Evolutionary conservation across 2,329 filamentous ascomycete species (phyloP), one percentile per base, ranked within the genome.

Genomic region (Stagonosporopsis rhizophila): DNA sequence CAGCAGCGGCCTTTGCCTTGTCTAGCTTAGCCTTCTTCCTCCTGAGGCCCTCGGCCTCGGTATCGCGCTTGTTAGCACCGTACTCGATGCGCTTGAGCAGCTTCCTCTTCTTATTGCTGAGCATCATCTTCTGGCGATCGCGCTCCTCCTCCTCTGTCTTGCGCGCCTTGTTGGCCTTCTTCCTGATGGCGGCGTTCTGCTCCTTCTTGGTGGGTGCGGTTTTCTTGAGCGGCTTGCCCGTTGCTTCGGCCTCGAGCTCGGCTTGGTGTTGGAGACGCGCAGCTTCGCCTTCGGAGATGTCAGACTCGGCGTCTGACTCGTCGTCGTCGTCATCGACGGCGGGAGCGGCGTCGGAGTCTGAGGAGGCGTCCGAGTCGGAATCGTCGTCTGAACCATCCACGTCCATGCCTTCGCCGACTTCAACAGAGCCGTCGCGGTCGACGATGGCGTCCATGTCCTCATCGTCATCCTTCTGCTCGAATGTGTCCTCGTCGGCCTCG

Each of bases 31-130:
- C 90, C 78, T 91, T 87, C 89, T 99, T 99, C 54, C 84, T 85
- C 67, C 93, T 85, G 75, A 99, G 80, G 79, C 89, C 90, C 81
- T 94, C 89, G 44, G 94, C 91, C 80, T 96, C 92, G 23, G 87
- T 89, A 66, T 94, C 94, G 82, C 92, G 91, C 84, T 95, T 93
- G 80, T 89, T 93, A 79, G 97, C 96, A 60, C 88, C 92, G 79
- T 96, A 96, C 73, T 92, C 84, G 91, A 99, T 99, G 82, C 97
- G 95, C 82, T 98, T 95, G 66, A 94, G 89, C 71, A 97, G 81
- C 87, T 97, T 97, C 71, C 95, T 85, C 87, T 98, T 99, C 86
- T 96, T 95, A 78, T 96, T 91, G 77, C 90, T 91, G 82, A 98
- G 88, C 95, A 99, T 99, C 81, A 96, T 95, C 86, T 96, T 97